Evolutionary conservation across 345 rosid genomes (phyloP).

Genomic region (Boechera retrofracta): DNA sequence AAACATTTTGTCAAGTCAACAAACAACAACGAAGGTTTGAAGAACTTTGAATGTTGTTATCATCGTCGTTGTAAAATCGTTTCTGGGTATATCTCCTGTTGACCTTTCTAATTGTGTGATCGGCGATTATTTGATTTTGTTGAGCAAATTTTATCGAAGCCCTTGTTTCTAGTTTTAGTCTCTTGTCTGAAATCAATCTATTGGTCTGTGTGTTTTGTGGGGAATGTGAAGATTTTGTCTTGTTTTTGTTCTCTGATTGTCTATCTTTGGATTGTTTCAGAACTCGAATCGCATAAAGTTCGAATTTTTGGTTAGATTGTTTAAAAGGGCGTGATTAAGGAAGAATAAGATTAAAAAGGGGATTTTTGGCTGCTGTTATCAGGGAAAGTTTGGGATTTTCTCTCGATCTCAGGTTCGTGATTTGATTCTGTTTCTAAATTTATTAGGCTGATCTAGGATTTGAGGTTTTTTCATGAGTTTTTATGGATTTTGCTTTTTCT

Average conservation of each 20-base stretch:
- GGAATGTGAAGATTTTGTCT: constrained; percentile 33
- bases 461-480: constrained; percentile 2
- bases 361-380: neutral
- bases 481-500: neutral
- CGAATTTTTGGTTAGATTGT: constrained; percentile 18
- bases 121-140: constrained; percentile 22
- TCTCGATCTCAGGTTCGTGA: constrained; percentile 41
- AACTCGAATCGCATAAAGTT: constrained; percentile 41
- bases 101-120: constrained; percentile 31
- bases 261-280: constrained; percentile 3
- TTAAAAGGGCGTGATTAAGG: constrained; percentile 28
- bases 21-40: constrained; percentile 57
- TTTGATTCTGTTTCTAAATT: constrained; percentile 32
- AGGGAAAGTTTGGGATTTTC: neutral
- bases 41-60: constrained; percentile 38
- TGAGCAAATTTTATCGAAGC: constrained; percentile 24
- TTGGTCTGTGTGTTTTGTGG: neutral
- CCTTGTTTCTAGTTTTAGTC: constrained; percentile 1
- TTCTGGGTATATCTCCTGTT: constrained; percentile 34
- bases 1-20: constrained; percentile 53
- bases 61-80: constrained; percentile 25
- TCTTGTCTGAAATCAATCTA: constrained; percentile 27
- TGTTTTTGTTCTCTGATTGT: constrained; percentile 38
- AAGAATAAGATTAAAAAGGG: constrained; percentile 9
- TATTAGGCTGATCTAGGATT: constrained; percentile 37